Base-by-base conservation (phyloP, 768 basidiomycete genomes). In the Boletus insuetus region DNA sequence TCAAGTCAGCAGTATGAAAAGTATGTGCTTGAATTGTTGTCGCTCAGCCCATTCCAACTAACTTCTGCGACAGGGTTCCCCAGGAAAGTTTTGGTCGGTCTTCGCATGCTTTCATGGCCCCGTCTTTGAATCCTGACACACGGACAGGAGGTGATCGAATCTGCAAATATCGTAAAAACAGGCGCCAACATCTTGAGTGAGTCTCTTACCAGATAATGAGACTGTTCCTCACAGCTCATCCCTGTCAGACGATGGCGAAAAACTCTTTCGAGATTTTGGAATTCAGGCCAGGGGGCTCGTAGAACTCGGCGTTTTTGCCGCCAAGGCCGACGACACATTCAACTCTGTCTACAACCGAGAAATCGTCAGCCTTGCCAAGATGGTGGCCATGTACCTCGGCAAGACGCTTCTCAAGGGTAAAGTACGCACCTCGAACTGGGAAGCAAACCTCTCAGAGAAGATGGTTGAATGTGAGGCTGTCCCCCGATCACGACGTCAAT, bases 341-440 rank as follows among this genome's bases (percentile, higher is more conserved):
- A 61, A 61, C 6, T 22, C 61, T 14, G 26, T 61, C 22, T 74
- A 74, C 61, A 69, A 66, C 19, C 72, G 78, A 3, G 59, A 67
- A 2, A 71, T 80, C 16, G 79, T 80, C 46, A 70, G 72, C 39
- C 74, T 82, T 5, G 73, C 72, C 31, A 72, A 67, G 43, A 72
- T 82, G 64, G 77, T 79, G 0, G 72, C 69, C 20, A 70, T 64
- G 62, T 82, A 80, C 55, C 70, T 73, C 26, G 55, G 56, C 26
- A 73, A 62, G 54, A 69, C 69, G 2, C 68, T 82, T 39, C 64
- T 63, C 46, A 82, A 82, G 62, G 77, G 76, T 19, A 69, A 66
- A 46, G 80, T 75, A n/a, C 74, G 81, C 31, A 75, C 62, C 39
- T 71, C 76, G 43, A 74, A 82, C 55, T 82, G 80, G 80, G 77